A percentile compares a stretch with the other conserved stretches of the same genome.
Conservation (phyloP, 305 asterid genomes). For the Fraxinus paxiana region DNA sequence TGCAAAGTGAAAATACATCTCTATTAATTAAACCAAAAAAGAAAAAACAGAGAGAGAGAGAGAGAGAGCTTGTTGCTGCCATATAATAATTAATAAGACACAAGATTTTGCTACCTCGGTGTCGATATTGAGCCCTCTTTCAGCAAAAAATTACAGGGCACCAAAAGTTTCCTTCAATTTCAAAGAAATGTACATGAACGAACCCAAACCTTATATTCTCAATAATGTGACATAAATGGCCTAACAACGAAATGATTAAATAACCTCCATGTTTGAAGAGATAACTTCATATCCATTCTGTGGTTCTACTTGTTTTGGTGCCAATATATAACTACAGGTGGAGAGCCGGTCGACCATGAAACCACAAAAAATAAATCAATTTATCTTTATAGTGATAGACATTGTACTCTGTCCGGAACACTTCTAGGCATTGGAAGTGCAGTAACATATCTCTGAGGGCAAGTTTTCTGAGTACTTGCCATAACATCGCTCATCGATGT, state of each 20-base stretch:
- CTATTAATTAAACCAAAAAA: not conserved
- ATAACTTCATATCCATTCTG: slow-evolving; percentile 29
- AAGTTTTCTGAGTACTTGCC: slow-evolving; percentile 41
- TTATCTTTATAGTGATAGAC: slow-evolving; percentile 60
- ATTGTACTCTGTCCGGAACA: slow-evolving; percentile 72
- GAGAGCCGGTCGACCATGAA: slow-evolving; percentile 26
- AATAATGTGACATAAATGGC: slow-evolving; percentile 33
- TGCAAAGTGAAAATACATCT: not conserved
- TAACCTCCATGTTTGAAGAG: slow-evolving; percentile 31
- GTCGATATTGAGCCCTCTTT: slow-evolving; percentile 5
- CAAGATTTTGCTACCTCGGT: not conserved
- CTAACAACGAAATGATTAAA: slow-evolving; percentile 27
- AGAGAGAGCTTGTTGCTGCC: not conserved
- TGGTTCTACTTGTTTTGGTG: slow-evolving; percentile 36
- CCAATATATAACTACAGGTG: slow-evolving; percentile 34
- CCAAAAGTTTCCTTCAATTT: slow-evolving; percentile 25
- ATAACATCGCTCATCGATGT: slow-evolving; percentile 42
- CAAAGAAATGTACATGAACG: slow-evolving; percentile 37
- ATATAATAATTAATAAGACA: not conserved
- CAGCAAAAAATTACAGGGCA: slow-evolving; percentile 38
- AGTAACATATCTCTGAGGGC: slow-evolving; percentile 68
- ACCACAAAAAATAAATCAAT: slow-evolving; percentile 30
- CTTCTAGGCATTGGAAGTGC: slow-evolving; percentile 67
- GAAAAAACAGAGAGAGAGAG: too few species aligned
- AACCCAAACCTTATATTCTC: slow-evolving; percentile 32